Base-by-base conservation (phyloP, 108 stramenopile genomes). In the Schizochytrium sp. region DNA sequence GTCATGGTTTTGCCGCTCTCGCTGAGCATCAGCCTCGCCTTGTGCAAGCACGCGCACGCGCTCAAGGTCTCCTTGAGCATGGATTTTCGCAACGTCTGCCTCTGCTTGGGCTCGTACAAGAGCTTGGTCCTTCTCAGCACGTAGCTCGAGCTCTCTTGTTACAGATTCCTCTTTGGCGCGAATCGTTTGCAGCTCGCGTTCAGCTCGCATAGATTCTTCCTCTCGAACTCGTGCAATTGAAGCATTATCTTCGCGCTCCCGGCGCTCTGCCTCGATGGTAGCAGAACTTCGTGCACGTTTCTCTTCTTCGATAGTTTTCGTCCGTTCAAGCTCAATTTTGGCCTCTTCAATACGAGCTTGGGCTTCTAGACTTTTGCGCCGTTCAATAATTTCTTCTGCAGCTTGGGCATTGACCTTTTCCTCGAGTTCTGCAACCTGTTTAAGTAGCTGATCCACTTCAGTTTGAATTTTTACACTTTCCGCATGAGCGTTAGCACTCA, bases 1-100 rank as follows among this genome's bases (percentile, higher is more conserved):
- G 92, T 99, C 98, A 92, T 98, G 98, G 91, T 98, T 99, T 83
- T 95, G 92, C 53, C 98, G 95, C 91, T 99, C 98, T 89, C 98
- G 97, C 69, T 94, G 92, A 88, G 97, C 98, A 28, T 97, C 92
- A 8, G 97, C 98, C 91, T 98, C 97, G 8, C 98, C 96, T 93
- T 99, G 96, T 28, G 97, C 97, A 57, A 94, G 93, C 46, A 96
- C 96, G 89, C 95, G 96, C 89, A 95, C 96, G 38, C 97, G 89
- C 91, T 97, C 98, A 0, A 83, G 42, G 10, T 28, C 47, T 5
- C 50, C 40, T 50, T 83, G 50, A n/a, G 53, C 50, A 5, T 53
- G 76, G 17, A 89, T 38, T 72, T 49, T 49, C 19, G 49, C 88
- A 56, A 38, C 57, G 57, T 87, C 57, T 13, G 57, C 44, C 10